Percentiles rank a stretch among this genome's conserved stretches.
These are phyloP conservation scores for Alloteropsis semialata DNA, from an alignment of 176 grass and related monocot species.

Conservation along the genomic window DNA sequence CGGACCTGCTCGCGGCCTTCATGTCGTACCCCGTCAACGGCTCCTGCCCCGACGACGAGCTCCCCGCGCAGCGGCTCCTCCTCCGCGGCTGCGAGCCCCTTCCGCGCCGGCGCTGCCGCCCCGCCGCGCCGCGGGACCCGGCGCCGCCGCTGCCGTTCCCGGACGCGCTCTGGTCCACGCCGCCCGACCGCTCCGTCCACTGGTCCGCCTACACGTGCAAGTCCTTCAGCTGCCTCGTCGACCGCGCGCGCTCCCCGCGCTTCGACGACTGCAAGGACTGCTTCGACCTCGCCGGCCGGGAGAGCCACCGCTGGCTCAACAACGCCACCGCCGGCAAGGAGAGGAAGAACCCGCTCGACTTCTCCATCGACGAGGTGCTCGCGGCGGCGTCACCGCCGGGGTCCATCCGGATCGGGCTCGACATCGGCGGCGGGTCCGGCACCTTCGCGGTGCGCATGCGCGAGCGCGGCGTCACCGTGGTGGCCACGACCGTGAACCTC, in stretches of 20 bases:
- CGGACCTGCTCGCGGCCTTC: constrained; percentile 10
- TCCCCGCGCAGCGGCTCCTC: constrained; percentile 49
- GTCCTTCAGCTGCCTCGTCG: constrained; percentile 47
- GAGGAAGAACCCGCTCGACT: background rate
- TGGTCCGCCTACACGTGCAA: constrained; percentile 66
- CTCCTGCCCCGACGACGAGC: constrained; percentile 64
- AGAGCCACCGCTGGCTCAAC: constrained; percentile 47
- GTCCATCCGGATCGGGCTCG: constrained; percentile 50
- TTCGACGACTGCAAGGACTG: constrained; percentile 65
- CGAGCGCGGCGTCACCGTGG: constrained; percentile 50
- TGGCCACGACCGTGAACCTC: constrained; percentile 54
- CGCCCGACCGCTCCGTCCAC: constrained; percentile 46
- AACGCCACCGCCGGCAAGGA: background rate
- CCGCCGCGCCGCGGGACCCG: constrained; percentile 33
- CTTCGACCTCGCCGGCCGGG: constrained; percentile 43
- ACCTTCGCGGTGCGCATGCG: constrained; percentile 51
- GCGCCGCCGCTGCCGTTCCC: constrained; percentile 21
- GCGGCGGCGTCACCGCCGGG: constrained; percentile 4
- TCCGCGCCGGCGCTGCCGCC: constrained; percentile 55
- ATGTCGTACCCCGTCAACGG: constrained; percentile 39
- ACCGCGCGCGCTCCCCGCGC: constrained; percentile 9
- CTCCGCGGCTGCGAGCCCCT: constrained; percentile 68
- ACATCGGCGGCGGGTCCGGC: constrained; percentile 47
- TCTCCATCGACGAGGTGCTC: constrained; percentile 53
- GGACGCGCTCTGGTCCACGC: constrained; percentile 45